Percentiles rank a stretch among this genome's conserved stretches.
phyloP scores from a whole-genome alignment of 805 yeast genomes.

The Candida piceae region DNA sequence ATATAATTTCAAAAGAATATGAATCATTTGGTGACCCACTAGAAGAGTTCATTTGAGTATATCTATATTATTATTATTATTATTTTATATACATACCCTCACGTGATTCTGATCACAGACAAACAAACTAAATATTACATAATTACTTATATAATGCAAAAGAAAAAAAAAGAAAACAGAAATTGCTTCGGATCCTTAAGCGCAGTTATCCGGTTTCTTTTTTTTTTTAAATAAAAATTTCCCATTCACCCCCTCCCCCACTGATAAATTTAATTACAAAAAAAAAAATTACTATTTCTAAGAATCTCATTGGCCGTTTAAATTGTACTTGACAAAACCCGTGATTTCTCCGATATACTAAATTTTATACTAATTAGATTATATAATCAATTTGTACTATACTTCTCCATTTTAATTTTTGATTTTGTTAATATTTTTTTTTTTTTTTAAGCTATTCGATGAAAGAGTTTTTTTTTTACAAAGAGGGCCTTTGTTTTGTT shows the following conservation, averaged over 20 bases:
- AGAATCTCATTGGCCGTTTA: constrained; percentile 3
- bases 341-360: constrained; percentile 3
- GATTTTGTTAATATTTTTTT: too few relatives aligned
- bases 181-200: neutral
- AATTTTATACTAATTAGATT: too few relatives aligned
- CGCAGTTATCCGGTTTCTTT: neutral
- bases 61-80: too few relatives aligned
- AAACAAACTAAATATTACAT: too few relatives aligned
- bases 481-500: too few relatives aligned
- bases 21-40: neutral
- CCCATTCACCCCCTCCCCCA: neutral
- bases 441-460: too few relatives aligned
- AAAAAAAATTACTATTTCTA: constrained; percentile 2
- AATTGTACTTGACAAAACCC: constrained; percentile 1
- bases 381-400: too few relatives aligned
- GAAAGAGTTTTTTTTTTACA: too few relatives aligned
- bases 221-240: neutral
- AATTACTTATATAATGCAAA: neutral
- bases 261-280: too few relatives aligned
- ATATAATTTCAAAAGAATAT: neutral
- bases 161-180: neutral
- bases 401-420: too few relatives aligned
- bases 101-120: too few relatives aligned
- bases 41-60: neutral
- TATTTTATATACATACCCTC: too few relatives aligned